Base-by-base conservation (phyloP, 495 filamentous ascomycete genomes). In the Podospora didyma region DNA sequence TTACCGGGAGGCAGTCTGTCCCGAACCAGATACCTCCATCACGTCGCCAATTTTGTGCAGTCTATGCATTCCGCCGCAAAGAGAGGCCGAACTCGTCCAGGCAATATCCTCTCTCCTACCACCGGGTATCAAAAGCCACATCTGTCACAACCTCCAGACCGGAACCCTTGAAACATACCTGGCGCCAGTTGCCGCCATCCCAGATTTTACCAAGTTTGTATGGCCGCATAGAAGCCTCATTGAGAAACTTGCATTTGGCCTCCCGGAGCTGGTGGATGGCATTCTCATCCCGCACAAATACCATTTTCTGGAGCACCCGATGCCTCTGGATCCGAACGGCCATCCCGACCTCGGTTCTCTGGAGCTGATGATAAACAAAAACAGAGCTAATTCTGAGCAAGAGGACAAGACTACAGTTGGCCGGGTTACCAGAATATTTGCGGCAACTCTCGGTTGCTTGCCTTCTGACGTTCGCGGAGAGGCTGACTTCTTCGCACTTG, bases 401-500 rank as follows among this genome's bases (percentile, higher is more conserved):
- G 56, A 42, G 19, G 61, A 54, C 28, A 52, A 34, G 7, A 58
- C 62, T 6, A 68, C 65, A 3, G 63, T 69, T 41, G 26, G 34
- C n/a, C 58, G 60, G 7, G 55, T 76, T n/a, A 68, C 64, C 10
- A 54, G 61, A 22, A 58, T 67, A 2, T 74, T 79, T 37, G 68
- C 63, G 7, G 46, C 57, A 6, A 61, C 69, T 54, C 53, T 73
- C 45, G 39, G 53, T 44, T 57, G 69, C 51, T 44, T 58, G 0
- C 26, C 57, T 10, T 49, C 61, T 3, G 68, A 73, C 17, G 61
- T 75, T 23, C 55, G 56, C 14, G 37, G 46, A 1, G 24, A 60
- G 4, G 68, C 69, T 1, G 67, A 75, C 53, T 79, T 79, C 48
- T 78, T 79, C 60, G 64, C 69, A 7, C 66, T 75, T 21, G 75